Percentiles rank a stretch among this genome's conserved stretches.
Conservation (phyloP, 2,329 filamentous ascomycete species). For the Talaromyces sp. region DNA sequence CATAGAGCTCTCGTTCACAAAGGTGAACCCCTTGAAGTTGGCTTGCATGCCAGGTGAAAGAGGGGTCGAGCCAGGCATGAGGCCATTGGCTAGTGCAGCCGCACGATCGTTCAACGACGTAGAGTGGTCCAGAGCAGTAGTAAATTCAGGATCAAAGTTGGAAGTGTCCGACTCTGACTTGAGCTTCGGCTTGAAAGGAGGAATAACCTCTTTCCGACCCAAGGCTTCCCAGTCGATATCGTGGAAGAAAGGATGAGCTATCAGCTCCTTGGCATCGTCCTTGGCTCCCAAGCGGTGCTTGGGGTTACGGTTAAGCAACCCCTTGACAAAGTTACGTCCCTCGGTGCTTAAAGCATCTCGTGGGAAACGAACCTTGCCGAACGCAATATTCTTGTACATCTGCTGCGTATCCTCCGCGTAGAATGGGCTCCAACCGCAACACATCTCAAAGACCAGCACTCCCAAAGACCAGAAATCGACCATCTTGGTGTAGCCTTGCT, state of each 20-base stretch:
- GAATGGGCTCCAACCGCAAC: constrained; percentile 98
- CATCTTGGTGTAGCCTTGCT: constrained; percentile 99
- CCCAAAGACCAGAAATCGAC: constrained; percentile 99
- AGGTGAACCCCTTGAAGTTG: constrained; percentile 98
- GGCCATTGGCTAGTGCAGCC: constrained; percentile 76
- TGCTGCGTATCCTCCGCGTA: constrained; percentile 99
- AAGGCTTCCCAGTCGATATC: constrained; percentile 92
- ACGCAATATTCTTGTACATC: constrained; percentile 99
- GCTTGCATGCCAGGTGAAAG: constrained; percentile 94
- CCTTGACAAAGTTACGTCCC: constrained; percentile 97
- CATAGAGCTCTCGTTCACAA: constrained; percentile 94
- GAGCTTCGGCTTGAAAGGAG: constrained; percentile 95
- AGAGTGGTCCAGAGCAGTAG: constrained; percentile 83
- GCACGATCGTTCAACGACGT: constrained; percentile 89
- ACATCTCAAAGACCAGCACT: constrained; percentile 98
- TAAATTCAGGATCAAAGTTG: constrained; percentile 98
- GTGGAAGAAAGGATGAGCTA: constrained; percentile 88
- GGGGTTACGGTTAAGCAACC: constrained; percentile 91
- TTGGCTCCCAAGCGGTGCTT: constrained; percentile 90
- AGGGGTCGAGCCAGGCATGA: constrained; percentile 83
- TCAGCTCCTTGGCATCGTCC: constrained; percentile 88
- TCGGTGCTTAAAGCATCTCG: constrained; percentile 91
- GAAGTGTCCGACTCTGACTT: constrained; percentile 95
- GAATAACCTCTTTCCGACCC: constrained; percentile 85
- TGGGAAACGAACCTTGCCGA: constrained; percentile 96